These are phyloP conservation scores for Penicillium sp. DNA, from an alignment of 2,329 filamentous ascomycete genomes.

Conservation along the genomic window DNA sequence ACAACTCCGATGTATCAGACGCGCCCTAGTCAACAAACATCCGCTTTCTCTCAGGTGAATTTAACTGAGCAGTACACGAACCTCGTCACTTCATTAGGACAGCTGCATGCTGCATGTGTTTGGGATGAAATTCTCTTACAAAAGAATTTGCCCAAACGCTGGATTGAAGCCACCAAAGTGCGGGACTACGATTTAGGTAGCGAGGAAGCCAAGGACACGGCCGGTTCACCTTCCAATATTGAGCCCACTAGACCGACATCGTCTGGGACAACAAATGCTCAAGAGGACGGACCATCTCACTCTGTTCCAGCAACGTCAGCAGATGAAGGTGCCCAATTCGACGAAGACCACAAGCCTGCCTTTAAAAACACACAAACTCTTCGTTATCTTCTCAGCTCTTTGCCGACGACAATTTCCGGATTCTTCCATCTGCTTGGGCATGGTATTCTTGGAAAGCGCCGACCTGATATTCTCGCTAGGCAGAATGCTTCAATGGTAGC, in stretches of 20 bases:
- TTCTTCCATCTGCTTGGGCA: slow-evolving; percentile 85
- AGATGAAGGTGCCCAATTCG: slow-evolving; percentile 9
- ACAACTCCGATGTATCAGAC: slow-evolving; percentile 60
- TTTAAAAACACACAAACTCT: slow-evolving; percentile 77
- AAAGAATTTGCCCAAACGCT: slow-evolving; percentile 64
- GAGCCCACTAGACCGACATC: slow-evolving; percentile 21
- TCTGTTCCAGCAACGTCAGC: neutral
- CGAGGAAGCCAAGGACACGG: slow-evolving; percentile 39
- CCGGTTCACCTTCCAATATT: slow-evolving; percentile 20
- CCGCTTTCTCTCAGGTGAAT: slow-evolving; percentile 71
- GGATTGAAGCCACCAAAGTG: slow-evolving; percentile 46
- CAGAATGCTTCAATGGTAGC: slow-evolving; percentile 60
- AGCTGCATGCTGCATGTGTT: slow-evolving; percentile 73
- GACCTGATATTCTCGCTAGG: slow-evolving; percentile 60
- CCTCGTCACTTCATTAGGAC: slow-evolving; percentile 72
- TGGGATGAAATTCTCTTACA: slow-evolving; percentile 77
- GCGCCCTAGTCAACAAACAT: slow-evolving; percentile 56
- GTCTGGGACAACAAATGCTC: neutral
- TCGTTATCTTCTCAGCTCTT: slow-evolving; percentile 70
- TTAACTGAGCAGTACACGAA: slow-evolving; percentile 76
- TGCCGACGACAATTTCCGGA: slow-evolving; percentile 74
- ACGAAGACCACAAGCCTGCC: slow-evolving; percentile 30
- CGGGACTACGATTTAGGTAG: slow-evolving; percentile 33
- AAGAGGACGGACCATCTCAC: neutral
- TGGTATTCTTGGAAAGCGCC: slow-evolving; percentile 70